These are phyloP conservation scores for Pseudogymnoascus verrucosus DNA, from an alignment of 2,329 filamentous ascomycete species.

Conservation along the genomic window DNA sequence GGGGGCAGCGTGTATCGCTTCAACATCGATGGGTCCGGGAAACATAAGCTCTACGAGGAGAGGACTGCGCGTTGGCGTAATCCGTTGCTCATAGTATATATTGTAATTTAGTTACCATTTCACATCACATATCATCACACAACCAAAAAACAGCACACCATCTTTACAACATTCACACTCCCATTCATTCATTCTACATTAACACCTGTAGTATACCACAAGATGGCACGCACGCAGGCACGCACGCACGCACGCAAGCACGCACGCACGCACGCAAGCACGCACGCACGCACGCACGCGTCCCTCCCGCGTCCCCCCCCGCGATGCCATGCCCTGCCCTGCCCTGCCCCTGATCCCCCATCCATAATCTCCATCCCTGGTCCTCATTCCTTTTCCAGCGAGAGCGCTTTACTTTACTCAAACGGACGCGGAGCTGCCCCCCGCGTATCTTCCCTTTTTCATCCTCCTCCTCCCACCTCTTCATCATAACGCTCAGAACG, in stretches of 20 bases:
- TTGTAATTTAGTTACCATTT: no score
- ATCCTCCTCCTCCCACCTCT: neutral
- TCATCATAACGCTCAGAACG: neutral
- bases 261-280: no score
- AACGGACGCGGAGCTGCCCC: neutral
- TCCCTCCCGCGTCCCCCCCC: neutral
- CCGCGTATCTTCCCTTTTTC: neutral
- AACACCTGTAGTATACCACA: conserved; percentile 1
- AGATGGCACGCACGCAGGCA: neutral
- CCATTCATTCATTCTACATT: neutral
- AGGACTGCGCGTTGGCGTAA: conserved; percentile 1
- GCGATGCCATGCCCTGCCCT: neutral
- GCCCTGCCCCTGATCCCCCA: neutral
- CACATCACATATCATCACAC: no score
- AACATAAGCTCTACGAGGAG: conserved; percentile 14
- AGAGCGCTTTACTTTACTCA: neutral
- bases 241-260: no score
- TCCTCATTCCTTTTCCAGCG: neutral
- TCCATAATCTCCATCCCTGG: neutral
- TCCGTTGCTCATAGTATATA: no score
- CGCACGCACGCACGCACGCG: no score
- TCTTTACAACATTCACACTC: neutral
- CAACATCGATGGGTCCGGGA: conserved; percentile 25
- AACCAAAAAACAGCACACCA: no score
- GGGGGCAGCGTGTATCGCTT: conserved; percentile 33